Percentiles rank a stretch among this genome's conserved stretches.
These are phyloP conservation scores for Clathrus columnatus DNA, from an alignment of 768 basidiomycete genomes.

Conservation along the genomic window DNA sequence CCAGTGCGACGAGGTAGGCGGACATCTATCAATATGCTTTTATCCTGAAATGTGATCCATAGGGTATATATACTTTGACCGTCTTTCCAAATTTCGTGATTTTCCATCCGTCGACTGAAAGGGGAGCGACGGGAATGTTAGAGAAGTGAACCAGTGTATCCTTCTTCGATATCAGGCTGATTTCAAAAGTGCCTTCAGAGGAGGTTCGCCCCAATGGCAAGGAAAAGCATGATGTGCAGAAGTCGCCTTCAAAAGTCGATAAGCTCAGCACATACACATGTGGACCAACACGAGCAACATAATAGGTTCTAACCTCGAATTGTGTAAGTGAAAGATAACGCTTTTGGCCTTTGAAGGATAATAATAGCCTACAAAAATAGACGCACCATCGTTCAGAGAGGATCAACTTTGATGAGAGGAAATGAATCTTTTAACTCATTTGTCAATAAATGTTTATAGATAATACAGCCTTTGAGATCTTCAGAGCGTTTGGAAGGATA, in stretches of 20 bases:
- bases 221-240: slow-evolving; percentile 77
- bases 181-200: slow-evolving; percentile 73
- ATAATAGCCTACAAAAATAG: slow-evolving; percentile 50
- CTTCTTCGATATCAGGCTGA: slow-evolving; percentile 69
- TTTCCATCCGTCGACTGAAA: slow-evolving; percentile 48
- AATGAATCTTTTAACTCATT: slow-evolving; percentile 59
- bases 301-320: slow-evolving; percentile 54
- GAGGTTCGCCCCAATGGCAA: slow-evolving; percentile 92
- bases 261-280: not conserved
- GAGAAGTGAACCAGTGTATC: slow-evolving; percentile 71
- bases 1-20: slow-evolving; percentile 81
- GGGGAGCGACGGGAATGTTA: slow-evolving; percentile 50
- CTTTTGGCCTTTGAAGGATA: slow-evolving; percentile 52
- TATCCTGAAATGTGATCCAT: not conserved
- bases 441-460: slow-evolving; percentile 57
- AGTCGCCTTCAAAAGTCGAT: slow-evolving; percentile 65
- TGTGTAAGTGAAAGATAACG: slow-evolving; percentile 72
- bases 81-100: slow-evolving; percentile 62
- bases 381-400: not conserved
- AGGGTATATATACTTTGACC: slow-evolving; percentile 52
- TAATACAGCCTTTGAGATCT: slow-evolving; percentile 62
- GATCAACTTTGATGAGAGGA: not conserved
- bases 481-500: slow-evolving; percentile 47
- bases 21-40: slow-evolving; percentile 54
- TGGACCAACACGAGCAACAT: too few species aligned